These are phyloP conservation scores for Bryopsis sp. DNA, from an alignment of 139 green algal genomes.

Conservation along the genomic window DNA sequence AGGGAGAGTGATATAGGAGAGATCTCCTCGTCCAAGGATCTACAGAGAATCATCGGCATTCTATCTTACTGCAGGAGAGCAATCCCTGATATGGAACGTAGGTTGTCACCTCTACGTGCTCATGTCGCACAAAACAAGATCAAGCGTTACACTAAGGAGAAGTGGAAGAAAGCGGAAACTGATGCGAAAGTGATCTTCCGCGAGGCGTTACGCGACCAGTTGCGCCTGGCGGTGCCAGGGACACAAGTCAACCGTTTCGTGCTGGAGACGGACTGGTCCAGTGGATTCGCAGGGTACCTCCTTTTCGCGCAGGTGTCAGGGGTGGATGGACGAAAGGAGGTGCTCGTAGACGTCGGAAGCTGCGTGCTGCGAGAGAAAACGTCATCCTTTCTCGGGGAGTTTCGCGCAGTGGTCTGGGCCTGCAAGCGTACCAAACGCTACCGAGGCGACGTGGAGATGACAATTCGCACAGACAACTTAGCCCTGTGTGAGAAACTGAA, in stretches of 20 bases:
- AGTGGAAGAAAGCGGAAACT: not conserved
- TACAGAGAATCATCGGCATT: constrained; percentile 11
- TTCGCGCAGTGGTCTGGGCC: constrained; percentile 10
- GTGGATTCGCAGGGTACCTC: constrained; percentile 8
- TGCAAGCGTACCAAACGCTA: constrained; percentile 12
- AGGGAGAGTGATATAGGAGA: not conserved
- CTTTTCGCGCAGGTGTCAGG: not conserved
- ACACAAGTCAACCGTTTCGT: not conserved
- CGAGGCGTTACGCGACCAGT: not conserved
- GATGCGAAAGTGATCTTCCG: not conserved
- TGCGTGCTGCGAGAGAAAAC: not conserved
- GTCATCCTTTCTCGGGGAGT: constrained; percentile 16
- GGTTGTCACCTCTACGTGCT: not conserved
- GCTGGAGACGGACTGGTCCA: constrained; percentile 17
- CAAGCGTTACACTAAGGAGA: not conserved
- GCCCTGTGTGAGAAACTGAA: not conserved
- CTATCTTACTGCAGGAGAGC: constrained; percentile 7
- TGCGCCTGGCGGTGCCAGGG: not conserved
- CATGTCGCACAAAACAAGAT: not conserved
- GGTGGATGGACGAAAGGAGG: not conserved
- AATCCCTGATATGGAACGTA: not conserved
- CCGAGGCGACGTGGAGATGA: not conserved
- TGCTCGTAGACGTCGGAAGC: constrained; percentile 1
- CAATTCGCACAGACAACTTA: constrained; percentile 13
- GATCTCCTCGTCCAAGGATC: constrained; percentile 5